A percentile compares a stretch with the other conserved stretches of the same genome.
phyloP scores from a whole-genome alignment of 441 rosid species.

The Adansonia rubrostipa region DNA sequence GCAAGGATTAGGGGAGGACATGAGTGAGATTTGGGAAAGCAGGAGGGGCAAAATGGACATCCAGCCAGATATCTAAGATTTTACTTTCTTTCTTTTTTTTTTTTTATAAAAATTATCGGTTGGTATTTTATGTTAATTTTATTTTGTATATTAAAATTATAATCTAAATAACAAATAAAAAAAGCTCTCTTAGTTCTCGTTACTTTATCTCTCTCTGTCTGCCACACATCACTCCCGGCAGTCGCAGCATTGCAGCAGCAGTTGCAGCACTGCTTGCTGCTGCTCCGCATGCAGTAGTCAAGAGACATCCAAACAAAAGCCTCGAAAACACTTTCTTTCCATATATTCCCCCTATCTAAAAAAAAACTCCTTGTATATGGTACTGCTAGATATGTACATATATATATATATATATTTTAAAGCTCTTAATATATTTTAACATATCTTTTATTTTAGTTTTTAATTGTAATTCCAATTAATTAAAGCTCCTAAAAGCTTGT shows the following conservation, averaged over 20 bases:
- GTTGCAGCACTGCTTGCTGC: slow-evolving; percentile 41
- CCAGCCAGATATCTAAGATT: slow-evolving; percentile 53
- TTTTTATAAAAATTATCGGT: neutral
- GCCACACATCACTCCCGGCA: slow-evolving; percentile 54
- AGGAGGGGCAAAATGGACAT: slow-evolving; percentile 65
- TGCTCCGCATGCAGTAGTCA: slow-evolving; percentile 38
- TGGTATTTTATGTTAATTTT: neutral
- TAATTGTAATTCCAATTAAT: neutral
- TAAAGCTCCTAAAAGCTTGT: slow-evolving; percentile 29
- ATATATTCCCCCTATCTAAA: too few species aligned
- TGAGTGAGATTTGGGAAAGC: slow-evolving; percentile 38
- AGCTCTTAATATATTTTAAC: neutral
- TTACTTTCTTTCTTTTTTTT: neutral
- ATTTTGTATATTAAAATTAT: neutral
- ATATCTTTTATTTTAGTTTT: neutral
- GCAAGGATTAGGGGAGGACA: slow-evolving; percentile 27
- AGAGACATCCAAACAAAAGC: slow-evolving; percentile 15
- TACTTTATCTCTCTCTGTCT: slow-evolving; percentile 34
- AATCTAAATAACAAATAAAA: slow-evolving; percentile 27
- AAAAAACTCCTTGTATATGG: too few species aligned
- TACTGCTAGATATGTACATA: neutral
- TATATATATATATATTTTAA: neutral
- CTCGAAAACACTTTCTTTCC: neutral
- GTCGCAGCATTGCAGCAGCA: slow-evolving; percentile 49
- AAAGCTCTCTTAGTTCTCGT: neutral